A percentile compares a stretch with the other conserved stretches of the same genome.
Evolutionary conservation across 768 basidiomycete genomes (phyloP).

Genomic region (Naematelia encephala): DNA sequence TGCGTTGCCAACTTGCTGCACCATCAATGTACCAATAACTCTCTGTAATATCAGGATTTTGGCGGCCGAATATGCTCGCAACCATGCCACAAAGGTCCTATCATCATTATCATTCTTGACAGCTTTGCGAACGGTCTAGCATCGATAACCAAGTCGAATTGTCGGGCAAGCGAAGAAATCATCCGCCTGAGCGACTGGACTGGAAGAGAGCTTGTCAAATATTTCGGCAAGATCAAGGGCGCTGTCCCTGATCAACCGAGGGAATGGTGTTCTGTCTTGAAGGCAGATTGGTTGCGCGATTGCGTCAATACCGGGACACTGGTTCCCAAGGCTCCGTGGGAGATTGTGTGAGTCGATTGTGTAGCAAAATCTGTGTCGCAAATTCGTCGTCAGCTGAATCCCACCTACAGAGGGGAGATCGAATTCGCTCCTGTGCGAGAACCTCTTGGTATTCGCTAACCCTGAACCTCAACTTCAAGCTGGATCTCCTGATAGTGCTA

Average conservation of each 20-base stretch:
- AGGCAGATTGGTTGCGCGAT: neutral
- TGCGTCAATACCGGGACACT: neutral
- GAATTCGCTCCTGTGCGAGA: too few species aligned
- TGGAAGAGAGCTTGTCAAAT: neutral
- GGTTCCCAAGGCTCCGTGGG: neutral
- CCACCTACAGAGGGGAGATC: neutral
- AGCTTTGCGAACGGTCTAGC: too few species aligned
- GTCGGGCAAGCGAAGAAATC: neutral
- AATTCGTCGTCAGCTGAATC: too few species aligned
- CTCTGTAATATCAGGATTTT: neutral
- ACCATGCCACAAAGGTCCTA: neutral
- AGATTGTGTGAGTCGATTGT: neutral
- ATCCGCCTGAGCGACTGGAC: neutral
- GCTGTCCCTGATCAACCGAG: neutral
- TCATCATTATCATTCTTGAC: neutral
- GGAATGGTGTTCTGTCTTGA: neutral
- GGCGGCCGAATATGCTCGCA: neutral
- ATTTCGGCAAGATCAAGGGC: neutral
- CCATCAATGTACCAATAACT: too few species aligned
- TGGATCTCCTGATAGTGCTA: too few species aligned
- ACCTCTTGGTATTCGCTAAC: too few species aligned
- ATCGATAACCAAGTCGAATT: too few species aligned
- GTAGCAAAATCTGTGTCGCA: neutral
- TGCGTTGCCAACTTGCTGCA: too few species aligned
- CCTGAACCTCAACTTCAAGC: too few species aligned